Evolutionary conservation across 1,284 basidiomycete genomes (phyloP), one percentile per base, ranked within the genome.

Genomic region (Melanopsichium pennsylvanicum): DNA sequence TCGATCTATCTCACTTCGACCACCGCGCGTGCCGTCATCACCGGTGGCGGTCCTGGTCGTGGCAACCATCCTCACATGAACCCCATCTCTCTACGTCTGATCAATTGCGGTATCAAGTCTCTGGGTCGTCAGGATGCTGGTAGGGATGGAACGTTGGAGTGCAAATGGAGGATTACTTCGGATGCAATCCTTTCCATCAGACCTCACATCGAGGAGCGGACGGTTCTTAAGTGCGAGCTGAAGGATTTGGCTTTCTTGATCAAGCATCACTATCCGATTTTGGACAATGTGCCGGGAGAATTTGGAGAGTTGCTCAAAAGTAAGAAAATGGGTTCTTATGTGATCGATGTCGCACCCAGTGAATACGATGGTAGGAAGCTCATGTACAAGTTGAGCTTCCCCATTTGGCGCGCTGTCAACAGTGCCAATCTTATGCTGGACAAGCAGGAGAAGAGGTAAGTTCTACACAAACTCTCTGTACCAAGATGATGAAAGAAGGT

Each of bases 1-100:
- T 90, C 91, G 7, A 85, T 97, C 44, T 97, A 97, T 84, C 85
- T 97, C 64, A 89, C 90, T 48, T 96, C 95, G 73, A 87, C 89
- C 73, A 84, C 90, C 62, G 90, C 94, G 73, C 77, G 84, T 59
- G 83, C 85, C 15, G 85, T 98, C 62, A 86, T 97, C 57, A 79
- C 85, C 41, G 85, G 89, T 79, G 97, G 97, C 79, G 89, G 76
- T 0, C 67, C 64, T 10, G 76, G 74, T 21, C 50, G 52, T 12
- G 70, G 64, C 27, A 60, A 62, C 36, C 76, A 79, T 46, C 75
- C 71, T 16, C 59, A 64, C 42, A 61, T 73, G 64, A 80, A 93
- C 81, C 94, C 90, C 79, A 86, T 87, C 33, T 88, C 89, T 22
- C 85, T 97, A 52, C 88, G 96, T 2, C 87, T 98, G 55, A 89